These are phyloP conservation scores for Dictyostelium firmibasis DNA, from an alignment of 78 protist genomes.

Conservation along the genomic window DNA sequence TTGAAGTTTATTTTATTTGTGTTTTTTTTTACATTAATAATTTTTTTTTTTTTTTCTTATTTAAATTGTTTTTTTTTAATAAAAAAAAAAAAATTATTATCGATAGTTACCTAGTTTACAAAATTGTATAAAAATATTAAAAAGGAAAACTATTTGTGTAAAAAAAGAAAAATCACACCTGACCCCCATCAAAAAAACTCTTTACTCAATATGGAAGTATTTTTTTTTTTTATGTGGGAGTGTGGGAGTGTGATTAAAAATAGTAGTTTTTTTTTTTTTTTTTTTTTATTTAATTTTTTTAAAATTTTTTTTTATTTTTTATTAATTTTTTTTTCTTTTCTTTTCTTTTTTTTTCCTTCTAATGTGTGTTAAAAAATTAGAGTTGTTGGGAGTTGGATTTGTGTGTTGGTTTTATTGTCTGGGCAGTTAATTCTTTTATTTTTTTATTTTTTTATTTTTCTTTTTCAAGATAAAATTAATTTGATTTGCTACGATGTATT, in stretches of 20 bases:
- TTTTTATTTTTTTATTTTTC: too few species aligned
- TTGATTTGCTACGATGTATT: neutral
- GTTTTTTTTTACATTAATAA: neutral
- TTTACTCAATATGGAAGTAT: neutral
- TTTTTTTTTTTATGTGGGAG: too few species aligned
- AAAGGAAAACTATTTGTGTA: neutral
- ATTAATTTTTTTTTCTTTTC: too few species aligned
- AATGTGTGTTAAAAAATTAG: too few species aligned
- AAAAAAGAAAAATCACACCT: neutral
- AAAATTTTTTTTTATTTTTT: too few species aligned
- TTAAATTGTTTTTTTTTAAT: neutral
- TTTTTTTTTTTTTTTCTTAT: neutral
- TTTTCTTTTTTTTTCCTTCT: too few species aligned
- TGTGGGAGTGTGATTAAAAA: neutral
- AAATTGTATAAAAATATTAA: neutral
- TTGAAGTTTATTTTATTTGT: neutral
- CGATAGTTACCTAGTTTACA: neutral
- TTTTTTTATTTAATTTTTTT: too few species aligned
- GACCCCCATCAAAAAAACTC: neutral
- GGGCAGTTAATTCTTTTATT: neutral
- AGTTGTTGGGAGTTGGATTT: neutral
- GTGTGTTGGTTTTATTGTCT: neutral
- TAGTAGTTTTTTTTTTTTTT: neutral
- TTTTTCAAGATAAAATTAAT: neutral
- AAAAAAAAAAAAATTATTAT: neutral